Base-by-base conservation (phyloP, 768 basidiomycete genomes). In the Boletus vinaceobasis region DNA sequence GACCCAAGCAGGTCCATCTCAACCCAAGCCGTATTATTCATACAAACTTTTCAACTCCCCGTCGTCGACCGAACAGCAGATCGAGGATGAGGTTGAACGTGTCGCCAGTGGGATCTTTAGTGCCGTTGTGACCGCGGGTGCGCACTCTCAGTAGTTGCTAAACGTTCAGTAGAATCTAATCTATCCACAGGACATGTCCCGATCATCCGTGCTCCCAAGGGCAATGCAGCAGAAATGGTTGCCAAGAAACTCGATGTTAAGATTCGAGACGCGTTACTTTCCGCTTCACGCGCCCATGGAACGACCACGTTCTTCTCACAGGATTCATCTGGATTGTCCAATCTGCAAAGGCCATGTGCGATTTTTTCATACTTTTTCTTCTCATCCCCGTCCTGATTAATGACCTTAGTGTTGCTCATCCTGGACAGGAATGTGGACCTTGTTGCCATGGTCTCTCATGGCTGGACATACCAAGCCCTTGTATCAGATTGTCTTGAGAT, bases 181-280 rank as follows among this genome's bases (percentile, higher is more conserved):
- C 11, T 32, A 47, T 33, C n/a, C 26, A 50, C 52, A 93, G 93
- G 90, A 2, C 88, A 92, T 62, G 88, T 96, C 21, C 97, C 97
- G 10, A 89, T 94, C 66, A 98, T 99, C 55, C 87, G 97, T 32
- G 87, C 90, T 53, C 97, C 97, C 21, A 78, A 88, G 70, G 96
- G 96, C 1, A 98, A 98, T 71, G 97, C 97, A 5, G 97, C 95
- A 19, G 97, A 99, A 72, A 97, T 98, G 95, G 86, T 98, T n/a
- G 95, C 95, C 9, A 88, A 93, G 74, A 97, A 92, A 69, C 78
- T 99, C 11, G 97, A 99, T 65, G 81, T 84, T 14, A 93, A 92
- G 72, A 87, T 98, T 62, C 78, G 96, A 47, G 96, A 98, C 66
- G 84, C 87, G 59, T 72, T 94, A 52, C 73, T 93, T 52, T 85